A percentile compares a stretch with the other conserved stretches of the same genome.
Conservation (phyloP, 2,329 filamentous ascomycete genomes). For the Alternaria brassicicola region DNA sequence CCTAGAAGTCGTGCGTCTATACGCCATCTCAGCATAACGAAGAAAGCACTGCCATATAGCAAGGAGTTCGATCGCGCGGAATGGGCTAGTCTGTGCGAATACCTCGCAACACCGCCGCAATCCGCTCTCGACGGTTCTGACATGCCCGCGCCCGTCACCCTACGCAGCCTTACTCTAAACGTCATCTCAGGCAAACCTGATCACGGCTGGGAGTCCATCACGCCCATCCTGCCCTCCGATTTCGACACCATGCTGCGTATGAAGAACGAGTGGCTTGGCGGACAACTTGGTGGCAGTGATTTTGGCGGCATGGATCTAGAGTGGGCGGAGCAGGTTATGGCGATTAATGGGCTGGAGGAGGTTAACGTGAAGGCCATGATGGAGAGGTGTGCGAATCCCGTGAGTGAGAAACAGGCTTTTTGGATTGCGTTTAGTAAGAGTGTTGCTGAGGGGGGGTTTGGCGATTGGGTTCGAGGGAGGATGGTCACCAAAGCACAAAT, state of each 20-base stretch:
- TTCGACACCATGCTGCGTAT: conserved; percentile 35
- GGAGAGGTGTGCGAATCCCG: conserved; percentile 60
- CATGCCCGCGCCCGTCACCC: background rate
- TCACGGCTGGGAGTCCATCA: conserved; percentile 57
- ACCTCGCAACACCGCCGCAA: conserved; percentile 32
- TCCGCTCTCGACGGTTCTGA: background rate
- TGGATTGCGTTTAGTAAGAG: conserved; percentile 67
- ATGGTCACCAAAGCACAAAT: conserved; percentile 41
- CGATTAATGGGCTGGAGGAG: conserved; percentile 56
- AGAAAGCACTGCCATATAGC: conserved; percentile 60
- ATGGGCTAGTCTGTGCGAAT: conserved; percentile 60
- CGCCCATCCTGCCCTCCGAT: conserved; percentile 25
- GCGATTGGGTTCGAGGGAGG: conserved; percentile 56
- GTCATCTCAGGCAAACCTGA: conserved; percentile 62
- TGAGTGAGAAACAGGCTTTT: conserved; percentile 61
- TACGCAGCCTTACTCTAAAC: conserved; percentile 50
- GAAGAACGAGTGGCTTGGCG: conserved; percentile 32
- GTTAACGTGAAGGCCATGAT: conserved; percentile 61
- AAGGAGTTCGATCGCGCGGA: conserved; percentile 63
- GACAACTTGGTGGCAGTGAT: conserved; percentile 8
- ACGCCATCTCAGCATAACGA: conserved; percentile 60
- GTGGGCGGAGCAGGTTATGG: conserved; percentile 63
- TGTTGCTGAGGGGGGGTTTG: conserved; percentile 60
- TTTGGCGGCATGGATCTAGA: conserved; percentile 52
- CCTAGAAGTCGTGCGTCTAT: conserved; percentile 56